Percentiles rank a stretch among this genome's conserved stretches.
phyloP scores from a whole-genome alignment of 1,284 basidiomycete genomes.

The Athelia psychrophila region DNA sequence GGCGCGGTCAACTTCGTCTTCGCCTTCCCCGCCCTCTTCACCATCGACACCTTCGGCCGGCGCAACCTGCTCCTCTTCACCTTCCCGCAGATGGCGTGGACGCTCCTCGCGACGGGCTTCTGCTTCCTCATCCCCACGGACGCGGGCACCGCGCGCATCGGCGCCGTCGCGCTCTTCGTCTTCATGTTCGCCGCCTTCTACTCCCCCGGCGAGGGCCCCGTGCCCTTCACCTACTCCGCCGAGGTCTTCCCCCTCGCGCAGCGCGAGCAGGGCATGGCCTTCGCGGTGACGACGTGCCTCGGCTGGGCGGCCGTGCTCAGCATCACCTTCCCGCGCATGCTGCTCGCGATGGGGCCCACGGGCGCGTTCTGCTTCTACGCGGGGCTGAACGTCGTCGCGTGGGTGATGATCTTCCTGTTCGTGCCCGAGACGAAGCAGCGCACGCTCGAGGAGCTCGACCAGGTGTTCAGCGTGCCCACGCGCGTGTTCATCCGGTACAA shows the following conservation, averaged over 20 bases:
- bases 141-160: slow-evolving; percentile 34
- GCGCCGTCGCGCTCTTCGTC: slow-evolving; percentile 52
- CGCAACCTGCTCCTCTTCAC: slow-evolving; percentile 55
- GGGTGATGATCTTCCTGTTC: slow-evolving; percentile 53
- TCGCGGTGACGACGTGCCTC: slow-evolving; percentile 50
- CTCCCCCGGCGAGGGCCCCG: slow-evolving; percentile 68
- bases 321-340: slow-evolving; percentile 59
- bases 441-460: slow-evolving; percentile 54
- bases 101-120: slow-evolving; percentile 57
- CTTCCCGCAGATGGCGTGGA: slow-evolving; percentile 60
- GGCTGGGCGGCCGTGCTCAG: slow-evolving; percentile 55
- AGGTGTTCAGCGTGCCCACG: slow-evolving; percentile 64
- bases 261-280: slow-evolving; percentile 48
- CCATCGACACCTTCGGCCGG: slow-evolving; percentile 39
- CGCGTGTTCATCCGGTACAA: slow-evolving; percentile 55
- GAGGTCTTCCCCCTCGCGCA: slow-evolving; percentile 65
- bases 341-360: slow-evolving; percentile 39
- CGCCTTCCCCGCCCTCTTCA: slow-evolving; percentile 61
- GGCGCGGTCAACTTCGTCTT: slow-evolving; percentile 69
- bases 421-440: slow-evolving; percentile 71
- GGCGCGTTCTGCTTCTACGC: slow-evolving; percentile 56
- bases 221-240: slow-evolving; percentile 64
- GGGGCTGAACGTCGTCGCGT: slow-evolving; percentile 49
- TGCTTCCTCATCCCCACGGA: slow-evolving; percentile 45
- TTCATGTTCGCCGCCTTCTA: slow-evolving; percentile 60